Evolutionary conservation across 805 yeast genomes (phyloP), one percentile per base, ranked within the genome.

Genomic region (Ogataea philodendri): DNA sequence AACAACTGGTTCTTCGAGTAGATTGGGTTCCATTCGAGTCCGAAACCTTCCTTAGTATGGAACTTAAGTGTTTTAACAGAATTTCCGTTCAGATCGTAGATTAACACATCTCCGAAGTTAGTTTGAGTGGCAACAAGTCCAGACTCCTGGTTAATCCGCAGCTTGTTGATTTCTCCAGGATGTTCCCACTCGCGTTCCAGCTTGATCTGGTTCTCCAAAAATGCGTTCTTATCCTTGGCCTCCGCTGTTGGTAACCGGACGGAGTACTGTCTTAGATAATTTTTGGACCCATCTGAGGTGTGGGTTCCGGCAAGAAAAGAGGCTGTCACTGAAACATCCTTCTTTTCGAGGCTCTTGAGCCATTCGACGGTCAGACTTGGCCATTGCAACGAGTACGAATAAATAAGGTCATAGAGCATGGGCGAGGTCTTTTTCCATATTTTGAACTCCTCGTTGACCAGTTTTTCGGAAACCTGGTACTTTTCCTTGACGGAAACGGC

Each of bases 361-460:
- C 87, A 84, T 46, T 80, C 76, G 11, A 83, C 71, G 0, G 88
- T 67, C 41, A 84, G 60, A 10, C 86, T 76, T 1, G 95, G 94
- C 74, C 79, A 79, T 34, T 76, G 72, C 16, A 79, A 63, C 7
- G 82, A 77, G 30, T 72, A 73, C 3, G 93, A 81, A 44, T 83
- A 79, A 29, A 86, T 66, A 43, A 81, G 72, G 48, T 81, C 84
- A 59, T 86, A 86, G 41, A 86, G 65, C 46, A 84, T 66, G 3
- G 94, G 95, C 9, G 84, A 81, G 2, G 90, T 74, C 52, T 85
- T 84, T 57, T 85, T 86, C 96, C 96, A 86, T 39, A 80, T 74
- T 49, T 76, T 76, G 66, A 72, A 83, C 61, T 84, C 93, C 59
- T 84, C 94, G 50, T 84, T 84, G 42, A 71, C 67, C 7, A 81